Conservation (phyloP, 208 protist genomes). For the Crithidia bombi region DNA sequence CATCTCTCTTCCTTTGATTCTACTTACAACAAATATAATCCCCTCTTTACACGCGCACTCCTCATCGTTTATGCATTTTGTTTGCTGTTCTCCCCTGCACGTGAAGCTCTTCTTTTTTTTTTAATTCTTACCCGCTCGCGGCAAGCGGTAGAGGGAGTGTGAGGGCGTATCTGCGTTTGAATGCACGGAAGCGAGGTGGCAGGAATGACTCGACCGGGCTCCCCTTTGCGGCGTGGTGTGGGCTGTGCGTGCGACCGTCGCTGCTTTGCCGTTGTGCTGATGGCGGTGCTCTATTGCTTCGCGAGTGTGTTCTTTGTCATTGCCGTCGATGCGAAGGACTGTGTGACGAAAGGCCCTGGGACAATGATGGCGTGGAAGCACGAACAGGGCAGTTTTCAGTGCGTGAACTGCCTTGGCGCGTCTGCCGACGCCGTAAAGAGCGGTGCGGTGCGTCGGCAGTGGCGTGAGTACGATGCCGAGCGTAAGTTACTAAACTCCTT, state of each 20-base stretch:
- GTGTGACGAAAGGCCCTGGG: constrained; percentile 10
- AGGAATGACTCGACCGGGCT: neutral
- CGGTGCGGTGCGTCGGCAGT: constrained; percentile 23
- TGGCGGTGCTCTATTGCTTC: constrained; percentile 5
- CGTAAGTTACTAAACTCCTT: constrained; percentile 40
- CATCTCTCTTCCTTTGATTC: too few species aligned
- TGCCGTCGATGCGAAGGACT: constrained; percentile 51
- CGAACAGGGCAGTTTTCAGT: constrained; percentile 63
- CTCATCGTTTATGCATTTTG: too few species aligned
- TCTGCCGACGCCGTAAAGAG: neutral
- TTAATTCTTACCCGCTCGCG: too few species aligned
- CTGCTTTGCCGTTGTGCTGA: constrained; percentile 6
- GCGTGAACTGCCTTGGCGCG: constrained; percentile 29
- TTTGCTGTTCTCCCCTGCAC: too few species aligned
- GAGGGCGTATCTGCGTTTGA: too few species aligned
- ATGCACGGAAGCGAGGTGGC: neutral
- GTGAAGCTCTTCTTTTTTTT: too few species aligned
- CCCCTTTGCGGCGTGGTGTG: neutral
- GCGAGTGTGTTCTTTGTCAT: too few species aligned
- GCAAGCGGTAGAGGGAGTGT: too few species aligned
- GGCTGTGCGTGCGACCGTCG: neutral
- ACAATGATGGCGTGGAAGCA: constrained; percentile 69
- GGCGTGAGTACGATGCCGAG: constrained; percentile 62
- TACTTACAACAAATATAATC: too few species aligned
- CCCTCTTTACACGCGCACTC: too few species aligned